phyloP scores from a whole-genome alignment of 2,329 filamentous ascomycete genomes.

The Stagonosporopsis vannaccii region DNA sequence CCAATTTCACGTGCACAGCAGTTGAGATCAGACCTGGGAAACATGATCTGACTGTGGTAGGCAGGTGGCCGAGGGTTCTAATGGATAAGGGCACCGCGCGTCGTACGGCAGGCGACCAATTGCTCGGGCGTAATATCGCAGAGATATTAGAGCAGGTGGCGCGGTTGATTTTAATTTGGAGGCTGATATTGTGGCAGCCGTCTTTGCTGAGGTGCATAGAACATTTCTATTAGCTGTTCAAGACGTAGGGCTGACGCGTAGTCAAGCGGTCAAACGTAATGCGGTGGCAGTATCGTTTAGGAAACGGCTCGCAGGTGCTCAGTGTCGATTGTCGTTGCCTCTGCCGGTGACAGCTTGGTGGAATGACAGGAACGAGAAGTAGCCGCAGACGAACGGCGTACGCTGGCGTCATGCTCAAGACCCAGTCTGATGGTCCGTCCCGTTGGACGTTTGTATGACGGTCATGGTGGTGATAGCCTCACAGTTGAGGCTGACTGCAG shows the following conservation, averaged over 20 bases:
- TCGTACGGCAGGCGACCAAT: neutral
- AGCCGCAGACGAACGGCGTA: neutral
- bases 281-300: neutral
- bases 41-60: conserved; percentile 9
- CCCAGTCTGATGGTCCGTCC: neutral
- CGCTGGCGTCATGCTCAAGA: neutral
- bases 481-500: conserved; percentile 18
- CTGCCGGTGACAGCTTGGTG: neutral
- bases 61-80: neutral
- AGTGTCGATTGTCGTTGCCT: neutral
- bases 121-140: neutral
- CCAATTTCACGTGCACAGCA: neutral
- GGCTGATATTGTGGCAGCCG: neutral
- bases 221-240: no score
- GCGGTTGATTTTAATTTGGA: neutral
- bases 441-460: conserved; percentile 9
- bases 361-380: neutral
- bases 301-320: neutral
- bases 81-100: neutral
- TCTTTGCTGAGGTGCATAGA: neutral
- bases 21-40: conserved; percentile 1
- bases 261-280: neutral
- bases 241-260: neutral
- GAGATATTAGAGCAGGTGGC: neutral
- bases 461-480: conserved; percentile 2